Evolutionary conservation across 164 flowering plant genomes (phyloP).

Genomic region (Taxillus chinensis): DNA sequence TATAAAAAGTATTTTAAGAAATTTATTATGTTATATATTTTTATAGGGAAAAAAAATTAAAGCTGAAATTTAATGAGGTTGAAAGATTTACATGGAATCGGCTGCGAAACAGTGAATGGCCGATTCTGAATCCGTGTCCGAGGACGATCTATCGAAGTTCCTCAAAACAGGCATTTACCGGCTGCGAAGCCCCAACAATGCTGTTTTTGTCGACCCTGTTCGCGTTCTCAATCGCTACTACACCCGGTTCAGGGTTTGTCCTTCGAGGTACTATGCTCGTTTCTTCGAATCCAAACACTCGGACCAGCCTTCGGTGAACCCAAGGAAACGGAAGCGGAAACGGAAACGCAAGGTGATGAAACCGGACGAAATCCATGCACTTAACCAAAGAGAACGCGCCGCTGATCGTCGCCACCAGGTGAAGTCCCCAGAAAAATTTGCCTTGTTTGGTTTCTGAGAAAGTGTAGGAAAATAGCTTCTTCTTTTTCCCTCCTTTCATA

Average conservation of each 20-base stretch:
- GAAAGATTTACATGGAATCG: too few species aligned
- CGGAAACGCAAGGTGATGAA: slow-evolving; percentile 40
- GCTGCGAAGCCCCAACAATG: slow-evolving; percentile 22
- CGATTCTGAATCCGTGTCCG: slow-evolving; percentile 7
- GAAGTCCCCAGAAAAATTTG: background rate
- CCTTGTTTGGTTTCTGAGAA: background rate
- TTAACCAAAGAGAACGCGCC: slow-evolving; percentile 54
- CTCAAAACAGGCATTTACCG: slow-evolving; percentile 50
- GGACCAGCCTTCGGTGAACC: slow-evolving; percentile 2
- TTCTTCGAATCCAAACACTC: slow-evolving; percentile 29
- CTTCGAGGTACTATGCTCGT: slow-evolving; percentile 75
- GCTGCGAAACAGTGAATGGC: slow-evolving; percentile 17
- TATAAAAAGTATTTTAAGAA: too few species aligned
- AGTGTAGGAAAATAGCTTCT: background rate
- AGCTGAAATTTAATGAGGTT: too few species aligned
- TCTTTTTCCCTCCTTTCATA: too few species aligned
- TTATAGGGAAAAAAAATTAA: too few species aligned
- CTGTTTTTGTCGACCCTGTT: slow-evolving; percentile 70
- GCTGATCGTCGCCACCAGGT: slow-evolving; percentile 83
- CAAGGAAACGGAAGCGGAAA: slow-evolving; percentile 52
- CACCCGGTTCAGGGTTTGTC: slow-evolving; percentile 57
- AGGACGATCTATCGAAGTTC: slow-evolving; percentile 28
- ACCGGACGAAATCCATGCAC: slow-evolving; percentile 9
- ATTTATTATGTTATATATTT: too few species aligned
- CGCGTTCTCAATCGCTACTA: slow-evolving; percentile 65